A percentile compares a stretch with the other conserved stretches of the same genome.
These are phyloP conservation scores for Cladosporium halotolerans DNA, from an alignment of 2,329 filamentous ascomycete genomes.

Conservation along the genomic window DNA sequence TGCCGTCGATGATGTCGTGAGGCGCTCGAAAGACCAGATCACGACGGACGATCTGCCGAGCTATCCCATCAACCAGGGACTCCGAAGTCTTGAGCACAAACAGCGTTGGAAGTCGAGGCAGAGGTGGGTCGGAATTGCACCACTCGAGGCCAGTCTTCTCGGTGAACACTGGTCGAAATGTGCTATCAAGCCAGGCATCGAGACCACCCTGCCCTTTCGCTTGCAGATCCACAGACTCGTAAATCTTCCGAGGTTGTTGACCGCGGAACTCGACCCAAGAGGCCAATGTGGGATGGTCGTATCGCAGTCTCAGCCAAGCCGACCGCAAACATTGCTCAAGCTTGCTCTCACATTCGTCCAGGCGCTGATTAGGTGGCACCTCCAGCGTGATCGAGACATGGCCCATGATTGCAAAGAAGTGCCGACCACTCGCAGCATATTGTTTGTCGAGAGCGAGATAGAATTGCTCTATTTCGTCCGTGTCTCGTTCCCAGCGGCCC, in stretches of 20 bases:
- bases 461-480: constrained; percentile 5
- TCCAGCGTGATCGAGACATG: constrained; percentile 1
- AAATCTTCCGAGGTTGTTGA: constrained; percentile 1
- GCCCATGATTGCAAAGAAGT: constrained; percentile 8
- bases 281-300: constrained; percentile 1
- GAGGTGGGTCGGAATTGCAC: constrained; percentile 5
- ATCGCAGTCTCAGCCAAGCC: background rate
- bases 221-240: background rate
- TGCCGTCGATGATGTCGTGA: constrained; percentile 6
- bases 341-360: background rate
- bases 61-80: background rate
- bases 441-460: constrained; percentile 2
- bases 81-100: constrained; percentile 1
- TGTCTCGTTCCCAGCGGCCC: constrained; percentile 1
- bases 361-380: background rate
- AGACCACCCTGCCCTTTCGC: background rate
- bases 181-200: background rate
- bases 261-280: constrained; percentile 6
- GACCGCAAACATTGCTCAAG: background rate
- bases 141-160: background rate
- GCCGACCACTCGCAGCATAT: background rate
- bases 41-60: background rate
- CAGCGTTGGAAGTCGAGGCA: background rate
- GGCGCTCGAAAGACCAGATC: constrained; percentile 2
- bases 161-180: background rate